A percentile compares a stretch with the other conserved stretches of the same genome.
These are phyloP conservation scores for Calonectria montana DNA, from an alignment of 2,329 filamentous ascomycete genomes.

Conservation along the genomic window DNA sequence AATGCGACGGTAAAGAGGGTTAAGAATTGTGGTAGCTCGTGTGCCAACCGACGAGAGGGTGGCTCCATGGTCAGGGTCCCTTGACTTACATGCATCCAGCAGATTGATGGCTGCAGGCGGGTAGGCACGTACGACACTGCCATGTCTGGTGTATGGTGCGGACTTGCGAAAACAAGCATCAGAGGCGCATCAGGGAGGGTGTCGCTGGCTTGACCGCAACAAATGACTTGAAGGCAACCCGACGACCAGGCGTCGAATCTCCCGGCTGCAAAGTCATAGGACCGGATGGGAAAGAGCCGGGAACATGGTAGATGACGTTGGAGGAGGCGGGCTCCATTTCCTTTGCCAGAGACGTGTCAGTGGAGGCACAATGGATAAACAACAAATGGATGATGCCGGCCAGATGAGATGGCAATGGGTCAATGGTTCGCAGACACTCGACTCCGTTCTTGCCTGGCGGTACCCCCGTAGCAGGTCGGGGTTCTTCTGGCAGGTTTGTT, in stretches of 20 bases:
- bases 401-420: background rate
- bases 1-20: background rate
- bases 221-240: slow-evolving; percentile 6
- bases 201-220: slow-evolving; percentile 13
- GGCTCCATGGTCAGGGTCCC: slow-evolving; percentile 11
- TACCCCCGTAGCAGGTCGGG: background rate
- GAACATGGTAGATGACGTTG: background rate
- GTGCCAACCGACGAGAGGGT: slow-evolving; percentile 8
- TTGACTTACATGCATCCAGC: slow-evolving; percentile 25
- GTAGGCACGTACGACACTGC: slow-evolving; percentile 10
- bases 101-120: slow-evolving; percentile 22
- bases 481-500: background rate
- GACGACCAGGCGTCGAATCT: background rate
- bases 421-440: background rate
- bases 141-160: background rate
- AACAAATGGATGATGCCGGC: background rate
- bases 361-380: background rate
- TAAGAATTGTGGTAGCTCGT: slow-evolving; percentile 4
- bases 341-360: background rate
- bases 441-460: background rate
- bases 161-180: slow-evolving; percentile 14
- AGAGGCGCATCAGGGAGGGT: background rate
- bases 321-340: background rate
- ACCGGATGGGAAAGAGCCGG: background rate
- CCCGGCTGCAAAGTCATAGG: slow-evolving; percentile 7